These are phyloP conservation scores for Phytophthora podocarpi DNA, from an alignment of 352 stramenopile genomes.

Conservation along the genomic window DNA sequence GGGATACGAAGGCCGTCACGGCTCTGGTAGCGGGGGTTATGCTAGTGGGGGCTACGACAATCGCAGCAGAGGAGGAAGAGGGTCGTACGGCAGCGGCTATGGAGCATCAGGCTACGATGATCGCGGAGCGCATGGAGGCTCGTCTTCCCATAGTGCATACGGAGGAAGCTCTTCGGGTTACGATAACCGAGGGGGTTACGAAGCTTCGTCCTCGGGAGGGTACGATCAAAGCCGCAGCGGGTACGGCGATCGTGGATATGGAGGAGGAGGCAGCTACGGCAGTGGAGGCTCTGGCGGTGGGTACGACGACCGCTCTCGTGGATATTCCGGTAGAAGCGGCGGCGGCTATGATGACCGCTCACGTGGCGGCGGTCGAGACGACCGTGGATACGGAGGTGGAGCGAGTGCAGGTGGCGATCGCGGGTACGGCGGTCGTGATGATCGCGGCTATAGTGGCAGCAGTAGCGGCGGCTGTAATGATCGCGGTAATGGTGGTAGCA, in stretches of 20 bases:
- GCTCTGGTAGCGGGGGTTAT: conserved; percentile 7
- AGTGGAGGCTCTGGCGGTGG: conserved; percentile 17
- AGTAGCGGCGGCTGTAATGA: conserved; percentile 18
- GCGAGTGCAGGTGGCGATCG: not conserved
- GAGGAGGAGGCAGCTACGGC: not conserved
- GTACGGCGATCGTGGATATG: conserved; percentile 22
- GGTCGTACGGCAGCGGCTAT: conserved; percentile 21
- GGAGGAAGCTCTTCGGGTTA: conserved; percentile 18
- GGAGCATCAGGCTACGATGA: conserved; percentile 28
- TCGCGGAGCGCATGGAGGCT: conserved; percentile 22
- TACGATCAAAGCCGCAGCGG: conserved; percentile 34
- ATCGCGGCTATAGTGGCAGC: conserved; percentile 24
- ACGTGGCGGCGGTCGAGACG: conserved; percentile 7
- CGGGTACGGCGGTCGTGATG: conserved; percentile 1
- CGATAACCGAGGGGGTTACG: conserved; percentile 37
- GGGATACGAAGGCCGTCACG: conserved; percentile 23
- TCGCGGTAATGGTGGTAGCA: conserved; percentile 4
- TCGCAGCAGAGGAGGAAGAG: conserved; percentile 1
- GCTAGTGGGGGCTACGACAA: conserved; percentile 27
- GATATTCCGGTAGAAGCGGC: conserved; percentile 3
- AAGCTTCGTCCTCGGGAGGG: conserved; percentile 19
- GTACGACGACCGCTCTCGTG: conserved; percentile 26
- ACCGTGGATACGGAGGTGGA: conserved; percentile 5
- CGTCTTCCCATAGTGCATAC: conserved; percentile 2
- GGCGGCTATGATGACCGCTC: conserved; percentile 28